Base-by-base conservation (phyloP, 2,329 filamentous ascomycete genomes). In the Aulographum hederae region DNA sequence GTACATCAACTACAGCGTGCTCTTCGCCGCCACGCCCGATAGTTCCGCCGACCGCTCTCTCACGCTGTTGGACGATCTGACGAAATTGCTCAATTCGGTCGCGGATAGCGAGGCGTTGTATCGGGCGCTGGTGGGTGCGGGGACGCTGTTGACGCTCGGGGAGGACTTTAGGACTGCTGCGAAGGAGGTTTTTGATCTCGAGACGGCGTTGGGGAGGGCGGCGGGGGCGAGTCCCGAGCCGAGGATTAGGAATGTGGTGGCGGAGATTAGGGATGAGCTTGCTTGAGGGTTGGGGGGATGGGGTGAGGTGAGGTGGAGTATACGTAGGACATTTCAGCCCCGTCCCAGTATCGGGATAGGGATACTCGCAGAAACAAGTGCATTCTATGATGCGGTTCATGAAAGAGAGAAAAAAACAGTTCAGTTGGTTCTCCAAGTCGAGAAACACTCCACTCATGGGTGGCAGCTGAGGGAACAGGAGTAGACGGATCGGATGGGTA, bases 81-180 rank as follows among this genome's bases (percentile, higher is more conserved):
- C 65, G 2, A 61, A 63, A 34, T 65, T 86, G 1, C 53, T 92
- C 1, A 11, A 6, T 12, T 6, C 6, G 15, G 56, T 60, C 4
- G 70, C 63, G 2, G 85, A 95, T 43, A 69, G 74, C 0, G 89
- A 95, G 48, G 79, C 81, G 0, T 56, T 89, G 3, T 95, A 85
- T 49, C 72, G 89, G 15, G 71, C 72, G 0, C 62, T 95, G 4
- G 79, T 92, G 5, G 81, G 80, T 0, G 55, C 86, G 1, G 91
- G 89, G 1, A 98, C 85, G 1, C 49, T 91, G 36, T 51, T 82
- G 16, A 62, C 60, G 4, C 56, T 78, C 11, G 63, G 72, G n/a
- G 57, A 58, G 5, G 65, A 73, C 33, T 65, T 75, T 36, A 66
- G 60, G 41, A 57, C 58, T 42, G 64, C 67, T 23, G 65, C 67